Base-by-base conservation (phyloP, 2,329 filamentous ascomycete species). In the Diaporthe velutina region DNA sequence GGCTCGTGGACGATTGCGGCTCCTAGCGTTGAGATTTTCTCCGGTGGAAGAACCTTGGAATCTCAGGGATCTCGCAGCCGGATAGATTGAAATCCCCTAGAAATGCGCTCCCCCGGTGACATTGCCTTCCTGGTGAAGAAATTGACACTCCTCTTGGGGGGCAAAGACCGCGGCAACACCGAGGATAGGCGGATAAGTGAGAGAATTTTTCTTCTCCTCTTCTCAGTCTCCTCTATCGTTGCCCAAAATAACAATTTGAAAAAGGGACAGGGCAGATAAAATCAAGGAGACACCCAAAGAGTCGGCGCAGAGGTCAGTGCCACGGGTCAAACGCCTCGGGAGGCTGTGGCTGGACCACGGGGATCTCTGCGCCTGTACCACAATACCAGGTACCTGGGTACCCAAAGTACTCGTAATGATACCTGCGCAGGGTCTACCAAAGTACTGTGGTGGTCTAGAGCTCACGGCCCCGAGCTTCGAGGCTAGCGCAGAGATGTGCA, bases 1-100 rank as follows among this genome's bases (percentile, higher is more conserved):
- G 64, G 45, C 30, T 68, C 9, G 33, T 40, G 22, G 33, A 54
- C 33, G 64, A 40, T 17, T 68, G 45, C 64, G 64, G 64, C 64
- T 68, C 48, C 64, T 68, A 68, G 64, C 64, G 64, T 40, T 40
- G 64, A 68, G 64, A 68, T 68, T 68, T 67, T 54, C 48, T 68
- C 64, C 48, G 64, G 64, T 40, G 13, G 12, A 54, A 54, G 48
- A 54, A 54, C 33, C 45, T 54, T 54, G 45, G 48, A 38, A 28
- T 38, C 12, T 25, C 64, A 68, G 64, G 64, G 64, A 68, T 68
- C 48, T 22, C 45, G 9, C 48, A 19, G 30, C 48, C 33, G 48
- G 61, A 54, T 68, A 40, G 64, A 54, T 68, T 54, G 45, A 68
- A 28, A 52, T 40, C 15, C 64, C 64, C 64, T 68, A 38, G 64